A percentile compares a stretch with the other conserved stretches of the same genome.
Conservation (phyloP, 2,329 filamentous ascomycete species). For the Penicillium griseofulvum region DNA sequence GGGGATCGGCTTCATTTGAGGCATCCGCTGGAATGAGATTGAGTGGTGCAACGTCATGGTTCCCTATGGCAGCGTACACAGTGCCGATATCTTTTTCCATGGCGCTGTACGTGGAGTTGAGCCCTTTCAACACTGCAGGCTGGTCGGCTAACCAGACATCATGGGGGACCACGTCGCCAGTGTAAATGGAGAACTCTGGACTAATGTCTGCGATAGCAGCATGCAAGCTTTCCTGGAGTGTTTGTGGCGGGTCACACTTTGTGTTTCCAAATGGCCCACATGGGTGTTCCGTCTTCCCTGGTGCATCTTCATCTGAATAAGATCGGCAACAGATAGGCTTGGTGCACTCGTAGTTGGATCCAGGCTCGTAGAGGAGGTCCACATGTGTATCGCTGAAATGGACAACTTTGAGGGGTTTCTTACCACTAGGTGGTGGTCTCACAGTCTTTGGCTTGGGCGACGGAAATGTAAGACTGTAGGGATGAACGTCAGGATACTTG, state of each 20-base stretch:
- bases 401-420: conserved; percentile 53
- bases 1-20: conserved; percentile 38
- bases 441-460: conserved; percentile 36
- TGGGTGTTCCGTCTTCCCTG: conserved; percentile 50
- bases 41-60: conserved; percentile 57
- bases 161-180: conserved; percentile 59
- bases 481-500: conserved; percentile 46
- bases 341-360: conserved; percentile 55
- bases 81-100: conserved; percentile 45
- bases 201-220: conserved; percentile 42
- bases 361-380: conserved; percentile 55
- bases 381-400: conserved; percentile 62
- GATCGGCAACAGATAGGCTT: conserved; percentile 61
- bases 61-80: conserved; percentile 56
- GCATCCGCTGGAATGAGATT: conserved; percentile 51
- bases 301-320: conserved; percentile 49
- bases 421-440: conserved; percentile 47
- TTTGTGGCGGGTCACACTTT: conserved; percentile 53
- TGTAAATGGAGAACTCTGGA: conserved; percentile 57
- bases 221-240: conserved; percentile 55
- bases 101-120: conserved; percentile 49
- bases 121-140: conserved; percentile 31
- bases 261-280: conserved; percentile 55
- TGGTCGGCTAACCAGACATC: conserved; percentile 41
- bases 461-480: conserved; percentile 48